Evolutionary conservation across 2,329 filamentous ascomycete genomes (phyloP), one percentile per base, ranked within the genome.

Genomic region (Pseudonectria foliicola): DNA sequence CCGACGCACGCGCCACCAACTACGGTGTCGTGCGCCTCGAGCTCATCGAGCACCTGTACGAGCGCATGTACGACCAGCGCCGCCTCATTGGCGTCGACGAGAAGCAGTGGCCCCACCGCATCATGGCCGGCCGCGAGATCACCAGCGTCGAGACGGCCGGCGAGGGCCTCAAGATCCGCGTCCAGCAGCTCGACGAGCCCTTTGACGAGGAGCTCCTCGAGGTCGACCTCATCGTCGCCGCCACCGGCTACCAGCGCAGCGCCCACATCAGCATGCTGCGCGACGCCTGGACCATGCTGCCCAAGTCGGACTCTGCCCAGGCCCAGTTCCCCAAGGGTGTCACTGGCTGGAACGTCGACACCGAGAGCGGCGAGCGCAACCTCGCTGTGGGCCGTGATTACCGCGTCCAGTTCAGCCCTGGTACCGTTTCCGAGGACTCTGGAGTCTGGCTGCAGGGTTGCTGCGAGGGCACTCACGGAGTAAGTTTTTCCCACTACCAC

Each of bases 361-460:
- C 57, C 6, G 52, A 56, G n/a, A 45, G 59, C 31, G 57, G 59
- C 13, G 56, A 60, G 49, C 57, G 56, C 34, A 62, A 75, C 40
- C 82, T 86, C 64, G 68, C 70, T 12, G 84, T 95, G 2, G 70
- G 70, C 23, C 75, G 90, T 34, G 77, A 95, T 57, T 96, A 96
- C 61, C 73, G 73, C 33, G 76, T 95, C 31, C 66, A 80, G 39
- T 87, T 93, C 55, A 70, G 75, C 31, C 65, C 74, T 2, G 80
- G 75, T 21, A 70, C 74, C 31, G 82, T 96, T 24, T 73, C 77
- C n/a, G 56, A 71, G 1, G 77, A 80, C 29, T 82, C 86, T 11
- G 89, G 89, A 4, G 71, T 96, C 39, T 96, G 85, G 82, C 69
- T 96, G 50, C 92, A 96, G 60, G 90, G 90, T 23, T 95, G 89